Conservation (phyloP, 257 asterid species). For the Solanum phureja region DNA sequence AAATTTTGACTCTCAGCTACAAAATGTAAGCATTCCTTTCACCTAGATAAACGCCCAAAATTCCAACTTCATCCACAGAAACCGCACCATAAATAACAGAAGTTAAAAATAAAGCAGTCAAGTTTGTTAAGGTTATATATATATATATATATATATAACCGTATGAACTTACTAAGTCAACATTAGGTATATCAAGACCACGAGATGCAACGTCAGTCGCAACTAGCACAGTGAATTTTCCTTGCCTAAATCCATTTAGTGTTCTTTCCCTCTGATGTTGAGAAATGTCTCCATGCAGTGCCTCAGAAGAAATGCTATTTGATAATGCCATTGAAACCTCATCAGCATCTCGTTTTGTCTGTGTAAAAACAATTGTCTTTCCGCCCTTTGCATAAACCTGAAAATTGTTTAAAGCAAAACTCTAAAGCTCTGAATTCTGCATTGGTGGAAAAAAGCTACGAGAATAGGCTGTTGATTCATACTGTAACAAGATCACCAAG, state of each 20-base stretch:
- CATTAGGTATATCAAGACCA: slow-evolving; percentile 91
- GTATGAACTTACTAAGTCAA: slow-evolving; percentile 68
- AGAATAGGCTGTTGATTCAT: slow-evolving; percentile 7
- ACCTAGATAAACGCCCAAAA: neutral
- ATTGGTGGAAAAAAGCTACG: neutral
- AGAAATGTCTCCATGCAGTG: slow-evolving; percentile 96
- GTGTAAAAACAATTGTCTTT: slow-evolving; percentile 83
- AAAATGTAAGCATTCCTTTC: neutral
- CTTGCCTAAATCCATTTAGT: slow-evolving; percentile 82
- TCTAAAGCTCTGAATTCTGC: neutral
- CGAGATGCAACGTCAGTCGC: slow-evolving; percentile 98
- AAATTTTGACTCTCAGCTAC: neutral
- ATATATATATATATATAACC: neutral
- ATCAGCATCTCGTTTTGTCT: slow-evolving; percentile 94
- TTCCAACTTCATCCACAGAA: neutral
- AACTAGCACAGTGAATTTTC: slow-evolving; percentile 83
- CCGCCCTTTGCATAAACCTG: slow-evolving; percentile 96
- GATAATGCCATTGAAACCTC: slow-evolving; percentile 72
- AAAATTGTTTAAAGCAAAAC: neutral
- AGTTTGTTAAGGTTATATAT: slow-evolving; percentile 1
- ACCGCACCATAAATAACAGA: neutral
- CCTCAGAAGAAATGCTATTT: slow-evolving; percentile 80
- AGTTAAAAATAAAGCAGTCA: neutral
- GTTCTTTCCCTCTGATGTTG: slow-evolving; percentile 98
- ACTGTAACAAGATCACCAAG: slow-evolving; percentile 78